A percentile compares a stretch with the other conserved stretches of the same genome.
phyloP scores from a whole-genome alignment of 306 rosid species.

The Cicer judaicum region DNA sequence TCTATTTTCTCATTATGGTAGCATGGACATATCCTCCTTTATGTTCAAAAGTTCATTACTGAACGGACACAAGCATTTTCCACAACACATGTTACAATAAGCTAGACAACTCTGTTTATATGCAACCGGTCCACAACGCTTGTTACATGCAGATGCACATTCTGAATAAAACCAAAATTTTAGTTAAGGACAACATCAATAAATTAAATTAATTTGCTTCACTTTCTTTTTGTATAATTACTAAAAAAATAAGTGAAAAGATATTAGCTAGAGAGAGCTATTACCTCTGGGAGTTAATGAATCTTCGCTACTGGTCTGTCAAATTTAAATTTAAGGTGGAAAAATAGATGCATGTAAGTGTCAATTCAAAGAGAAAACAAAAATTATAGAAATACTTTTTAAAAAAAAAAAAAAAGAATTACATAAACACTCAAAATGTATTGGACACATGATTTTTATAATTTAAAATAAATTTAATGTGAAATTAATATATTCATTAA shows the following conservation, averaged over 20 bases:
- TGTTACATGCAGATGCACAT: not conserved
- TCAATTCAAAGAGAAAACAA: not conserved
- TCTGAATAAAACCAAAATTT: not conserved
- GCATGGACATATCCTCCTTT: slow-evolving; percentile 39
- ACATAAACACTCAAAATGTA: no score
- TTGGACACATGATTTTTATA: no score
- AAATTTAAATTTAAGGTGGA: not conserved
- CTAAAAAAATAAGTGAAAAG: not conserved
- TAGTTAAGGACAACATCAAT: not conserved
- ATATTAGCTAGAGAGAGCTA: not conserved
- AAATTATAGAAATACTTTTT: not conserved
- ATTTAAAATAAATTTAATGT: no score
- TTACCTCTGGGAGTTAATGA: not conserved
- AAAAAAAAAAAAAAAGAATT: no score
- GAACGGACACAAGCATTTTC: not conserved
- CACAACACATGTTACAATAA: not conserved
- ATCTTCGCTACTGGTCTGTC: not conserved
- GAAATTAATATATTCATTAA: no score
- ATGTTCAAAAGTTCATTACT: slow-evolving; percentile 20
- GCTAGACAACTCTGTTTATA: not conserved
- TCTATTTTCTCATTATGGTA: not conserved
- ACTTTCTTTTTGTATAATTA: not conserved
- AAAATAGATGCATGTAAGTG: not conserved
- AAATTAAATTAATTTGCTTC: not conserved
- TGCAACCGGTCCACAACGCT: not conserved